Percentiles rank a stretch among this genome's conserved stretches.
Evolutionary conservation across 1,284 basidiomycete species (phyloP).

Genomic region (Marasmius oreades): DNA sequence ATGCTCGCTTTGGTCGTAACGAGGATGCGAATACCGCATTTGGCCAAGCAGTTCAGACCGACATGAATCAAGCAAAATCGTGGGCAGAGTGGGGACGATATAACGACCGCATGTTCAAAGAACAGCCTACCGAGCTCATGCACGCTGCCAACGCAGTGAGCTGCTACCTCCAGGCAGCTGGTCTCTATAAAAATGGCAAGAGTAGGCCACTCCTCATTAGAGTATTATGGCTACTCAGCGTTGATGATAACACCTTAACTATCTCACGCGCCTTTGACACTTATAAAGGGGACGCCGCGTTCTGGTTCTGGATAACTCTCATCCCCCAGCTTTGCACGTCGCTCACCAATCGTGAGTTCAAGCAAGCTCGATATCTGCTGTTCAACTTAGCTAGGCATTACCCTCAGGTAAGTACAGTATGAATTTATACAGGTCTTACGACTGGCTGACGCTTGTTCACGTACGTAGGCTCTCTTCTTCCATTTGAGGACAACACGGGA

Average conservation of each 20-base stretch:
- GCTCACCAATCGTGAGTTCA: conserved; percentile 88
- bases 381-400: conserved; percentile 90
- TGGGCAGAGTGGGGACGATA: conserved; percentile 99
- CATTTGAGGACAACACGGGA: conserved; percentile 90
- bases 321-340: conserved; percentile 96
- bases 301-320: conserved; percentile 99
- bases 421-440: conserved; percentile 8
- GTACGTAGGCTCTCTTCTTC: conserved; percentile 97
- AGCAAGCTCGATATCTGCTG: conserved; percentile 88
- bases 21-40: conserved; percentile 95
- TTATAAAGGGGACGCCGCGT: conserved; percentile 95
- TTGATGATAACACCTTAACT: conserved; percentile 78
- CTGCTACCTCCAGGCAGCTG: conserved; percentile 97
- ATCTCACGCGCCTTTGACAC: conserved; percentile 92
- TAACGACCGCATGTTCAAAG: conserved; percentile 93
- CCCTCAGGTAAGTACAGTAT: conserved; percentile 71
- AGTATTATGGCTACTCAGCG: conserved; percentile 93
- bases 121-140: conserved; percentile 68
- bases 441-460: conserved; percentile 16
- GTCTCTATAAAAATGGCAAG: conserved; percentile 93
- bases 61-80: conserved; percentile 92
- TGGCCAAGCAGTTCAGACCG: conserved; percentile 93
- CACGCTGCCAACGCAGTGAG: conserved; percentile 91
- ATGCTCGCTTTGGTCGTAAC: conserved; percentile 81
- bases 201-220: conserved; percentile 89